Evolutionary conservation across 1,139 yeast species (phyloP).

Genomic region (Hyphopichia buzzinii): DNA sequence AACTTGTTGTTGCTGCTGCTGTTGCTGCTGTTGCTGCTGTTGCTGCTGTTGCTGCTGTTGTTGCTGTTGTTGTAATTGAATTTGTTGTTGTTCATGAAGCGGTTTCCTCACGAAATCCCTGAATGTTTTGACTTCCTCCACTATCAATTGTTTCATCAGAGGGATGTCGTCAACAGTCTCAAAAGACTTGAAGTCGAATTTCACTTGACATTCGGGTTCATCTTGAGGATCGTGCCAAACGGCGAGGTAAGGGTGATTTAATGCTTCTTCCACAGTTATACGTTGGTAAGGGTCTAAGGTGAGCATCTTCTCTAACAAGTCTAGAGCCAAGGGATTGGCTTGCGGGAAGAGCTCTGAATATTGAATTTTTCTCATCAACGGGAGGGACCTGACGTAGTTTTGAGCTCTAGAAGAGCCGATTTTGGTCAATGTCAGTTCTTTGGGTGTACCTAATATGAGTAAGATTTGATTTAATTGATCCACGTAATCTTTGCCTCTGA

Average conservation of each 20-base stretch:
- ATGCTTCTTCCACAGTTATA: conserved; percentile 85
- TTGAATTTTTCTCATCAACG: conserved; percentile 81
- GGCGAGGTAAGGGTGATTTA: conserved; percentile 81
- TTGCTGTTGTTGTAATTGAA: conserved; percentile 38
- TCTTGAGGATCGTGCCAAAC: conserved; percentile 98
- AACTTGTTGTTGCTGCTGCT: conserved; percentile 12
- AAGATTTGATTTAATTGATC: conserved; percentile 91
- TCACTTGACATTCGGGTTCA: conserved; percentile 81
- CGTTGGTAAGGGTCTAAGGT: conserved; percentile 85
- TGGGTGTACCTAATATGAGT: conserved; percentile 85
- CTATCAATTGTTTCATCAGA: conserved; percentile 70
- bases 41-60: conserved; percentile 33
- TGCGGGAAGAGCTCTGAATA: conserved; percentile 70
- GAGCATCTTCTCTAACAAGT: conserved; percentile 76
- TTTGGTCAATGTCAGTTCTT: conserved; percentile 74
- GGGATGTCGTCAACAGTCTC: conserved; percentile 84
- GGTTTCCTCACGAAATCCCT: conserved; percentile 82
- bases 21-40: conserved; percentile 14
- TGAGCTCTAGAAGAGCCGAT: conserved; percentile 91
- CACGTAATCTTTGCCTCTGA: conserved; percentile 93
- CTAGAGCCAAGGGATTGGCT: conserved; percentile 86
- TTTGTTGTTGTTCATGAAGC: conserved; percentile 60
- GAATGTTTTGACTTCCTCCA: conserved; percentile 78
- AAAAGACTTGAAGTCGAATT: conserved; percentile 81
- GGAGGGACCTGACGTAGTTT: conserved; percentile 84